Evolutionary conservation across 176 grass and related monocot genomes (phyloP).

Genomic region (Paspalum notatum): DNA sequence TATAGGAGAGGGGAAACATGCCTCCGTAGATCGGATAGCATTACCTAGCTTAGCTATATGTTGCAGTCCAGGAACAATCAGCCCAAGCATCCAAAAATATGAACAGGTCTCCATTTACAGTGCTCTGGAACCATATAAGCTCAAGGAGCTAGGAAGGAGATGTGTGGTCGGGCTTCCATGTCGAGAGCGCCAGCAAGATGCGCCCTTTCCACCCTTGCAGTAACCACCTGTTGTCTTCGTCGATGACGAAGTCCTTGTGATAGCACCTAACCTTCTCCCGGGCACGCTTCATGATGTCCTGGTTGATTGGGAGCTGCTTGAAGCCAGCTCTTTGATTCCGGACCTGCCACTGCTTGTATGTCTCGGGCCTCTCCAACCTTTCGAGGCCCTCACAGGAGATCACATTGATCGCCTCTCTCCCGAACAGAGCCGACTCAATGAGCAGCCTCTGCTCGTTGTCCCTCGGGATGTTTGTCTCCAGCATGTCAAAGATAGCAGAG

Average conservation of each 20-base stretch:
- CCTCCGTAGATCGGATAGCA: slow-evolving; percentile 6
- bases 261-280: slow-evolving; percentile 74
- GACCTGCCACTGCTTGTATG: slow-evolving; percentile 89
- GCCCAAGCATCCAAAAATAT: slow-evolving; percentile 39
- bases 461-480: slow-evolving; percentile 72
- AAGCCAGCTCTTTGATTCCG: slow-evolving; percentile 75
- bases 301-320: slow-evolving; percentile 73
- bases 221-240: slow-evolving; percentile 80
- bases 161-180: slow-evolving; percentile 66
- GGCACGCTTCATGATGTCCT: slow-evolving; percentile 76
- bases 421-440: slow-evolving; percentile 73
- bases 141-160: slow-evolving; percentile 42
- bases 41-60: slow-evolving; percentile 25
- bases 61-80: slow-evolving; percentile 40
- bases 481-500: slow-evolving; percentile 82
- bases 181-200: slow-evolving; percentile 69
- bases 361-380: slow-evolving; percentile 92
- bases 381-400: slow-evolving; percentile 93
- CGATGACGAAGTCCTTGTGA: slow-evolving; percentile 83
- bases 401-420: slow-evolving; percentile 69
- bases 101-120: slow-evolving; percentile 48
- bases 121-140: background rate
- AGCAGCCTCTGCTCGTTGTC: slow-evolving; percentile 73
- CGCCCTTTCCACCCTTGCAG: slow-evolving; percentile 97
- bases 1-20: slow-evolving; percentile 1